Conservation (phyloP, 1,139 yeast species). For the Candida sanyaensis region DNA sequence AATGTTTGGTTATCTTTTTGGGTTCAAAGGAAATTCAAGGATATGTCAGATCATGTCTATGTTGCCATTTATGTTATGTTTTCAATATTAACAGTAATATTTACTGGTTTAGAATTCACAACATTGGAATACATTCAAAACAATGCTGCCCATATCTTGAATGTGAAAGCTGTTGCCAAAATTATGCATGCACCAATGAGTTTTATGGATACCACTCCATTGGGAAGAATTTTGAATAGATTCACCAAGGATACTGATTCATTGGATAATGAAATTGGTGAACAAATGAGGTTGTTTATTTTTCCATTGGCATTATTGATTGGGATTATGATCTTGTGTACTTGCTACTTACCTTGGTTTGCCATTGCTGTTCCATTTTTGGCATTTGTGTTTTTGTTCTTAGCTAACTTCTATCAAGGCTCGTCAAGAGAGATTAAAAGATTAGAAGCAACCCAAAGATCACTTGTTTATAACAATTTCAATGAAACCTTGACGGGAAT, state of each 20-base stretch:
- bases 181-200: conserved; percentile 49
- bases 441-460: conserved; percentile 46
- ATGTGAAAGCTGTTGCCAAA: conserved; percentile 36
- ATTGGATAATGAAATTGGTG: conserved; percentile 49
- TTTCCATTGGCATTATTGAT: conserved; percentile 42
- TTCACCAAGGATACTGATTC: conserved; percentile 54
- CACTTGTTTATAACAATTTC: conserved; percentile 47
- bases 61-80: conserved; percentile 35
- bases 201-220: conserved; percentile 46
- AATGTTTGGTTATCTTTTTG: conserved; percentile 45
- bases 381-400: conserved; percentile 28
- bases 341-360: conserved; percentile 48
- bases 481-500: conserved; percentile 49
- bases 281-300: conserved; percentile 42
- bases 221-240: conserved; percentile 54
- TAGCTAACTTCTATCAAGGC: conserved; percentile 44
- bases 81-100: conserved; percentile 44
- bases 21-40: conserved; percentile 29
- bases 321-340: conserved; percentile 46
- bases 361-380: conserved; percentile 48
- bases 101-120: conserved; percentile 53
- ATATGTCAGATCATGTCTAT: conserved; percentile 27
- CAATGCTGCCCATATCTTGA: conserved; percentile 37
- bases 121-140: conserved; percentile 57
- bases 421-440: conserved; percentile 48